Base-by-base conservation (phyloP, 1,284 basidiomycete species). In the Ustilago cynodontis region DNA sequence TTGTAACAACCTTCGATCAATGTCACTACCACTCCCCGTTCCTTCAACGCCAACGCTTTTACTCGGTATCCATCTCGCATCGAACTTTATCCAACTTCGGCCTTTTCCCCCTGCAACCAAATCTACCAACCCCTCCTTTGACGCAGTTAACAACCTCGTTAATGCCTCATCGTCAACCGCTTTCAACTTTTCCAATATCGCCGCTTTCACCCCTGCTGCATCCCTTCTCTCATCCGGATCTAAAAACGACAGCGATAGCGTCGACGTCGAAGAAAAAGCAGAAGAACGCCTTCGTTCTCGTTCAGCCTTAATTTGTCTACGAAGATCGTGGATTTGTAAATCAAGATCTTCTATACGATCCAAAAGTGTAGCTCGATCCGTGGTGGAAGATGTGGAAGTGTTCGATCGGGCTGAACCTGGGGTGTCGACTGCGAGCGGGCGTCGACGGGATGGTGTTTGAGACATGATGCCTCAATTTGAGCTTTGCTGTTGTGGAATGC, bases 161-260 rank as follows among this genome's bases (percentile, higher is more conserved):
- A 76, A 35, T 14, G 73, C 73, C 57, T 76, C 66, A 45, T 76
- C 73, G 47, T 76, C 73, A 43, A 76, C 54, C 28, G 29, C 6
- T 3, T n/a, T 35, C 35, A 76, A 20, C 52, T 60, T 63, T 6
- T 61, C 64, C 14, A 60, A 20, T 8, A 76, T 22, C 16, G 26
- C 28, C n/a, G 49, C 28, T n/a, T 58, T 49, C 4, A 76, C 20
- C n/a, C 11, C 33, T 2, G 4, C 18, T 3, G 3, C 59, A 22
- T 14, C 29, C 0, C 53, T 50, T 0, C 39, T 37, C 13, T 26
- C 3, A 18, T n/a, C 49, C 1, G 59, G 60, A 41, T 63, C 64
- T 2, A 64, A 9, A 26, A 45, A 69, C 7, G 47, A 55, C 1
- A 56, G 24, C 4, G 61, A 33, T 16, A 60, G 26, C 14, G 49